Evolutionary conservation across 768 basidiomycete genomes (phyloP), one percentile per base, ranked within the genome.

Genomic region (Suillus decipiens): DNA sequence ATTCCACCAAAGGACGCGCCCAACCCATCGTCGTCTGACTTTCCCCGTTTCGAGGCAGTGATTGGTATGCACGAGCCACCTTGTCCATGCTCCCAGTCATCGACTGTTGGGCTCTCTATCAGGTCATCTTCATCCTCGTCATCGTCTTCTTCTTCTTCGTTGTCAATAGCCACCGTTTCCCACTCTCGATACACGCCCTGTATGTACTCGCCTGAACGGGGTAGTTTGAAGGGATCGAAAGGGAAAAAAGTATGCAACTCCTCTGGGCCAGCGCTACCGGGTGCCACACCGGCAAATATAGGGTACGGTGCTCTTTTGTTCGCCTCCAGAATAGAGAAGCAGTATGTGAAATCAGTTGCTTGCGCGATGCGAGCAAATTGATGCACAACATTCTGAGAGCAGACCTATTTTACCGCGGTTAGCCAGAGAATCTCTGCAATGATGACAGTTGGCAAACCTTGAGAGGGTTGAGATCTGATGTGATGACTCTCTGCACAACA

Each of bases 181-280:
- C 96, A 99, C 64, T 96, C 93, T 51, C 95, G 82, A 70, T 98
- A 99, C 33, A 97, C 84, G 10, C 80, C 81, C 60, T 93, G 87
- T 61, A 99, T 90, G 70, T 88, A 97, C 24, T 76, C 74, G 36
- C 84, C 80, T 42, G 93, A 95, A 62, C 86, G 83, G 0, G 93
- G 90, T 5, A 99, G 86, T 63, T 89, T 91, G 79, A 94, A 99
- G 2, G 97, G 97, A 75, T 99, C 97, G 73, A 99, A 99, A 0
- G 97, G 97, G 81, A 99, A 99, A 80, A 98, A 99, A 12, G 89
- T 87, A 71, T 94, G 95, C 61, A 99, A 81, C 64, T 96, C 94
- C 10, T 84, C 80, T 58, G 84, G 84, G 9, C 75, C 77, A 19
- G 78, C 67, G 34, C 75, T 65, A 12, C 68, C 62, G 10, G 67